Evolutionary conservation across 140 eudicot genomes (phyloP).

Genomic region (Flaveria floridana): DNA sequence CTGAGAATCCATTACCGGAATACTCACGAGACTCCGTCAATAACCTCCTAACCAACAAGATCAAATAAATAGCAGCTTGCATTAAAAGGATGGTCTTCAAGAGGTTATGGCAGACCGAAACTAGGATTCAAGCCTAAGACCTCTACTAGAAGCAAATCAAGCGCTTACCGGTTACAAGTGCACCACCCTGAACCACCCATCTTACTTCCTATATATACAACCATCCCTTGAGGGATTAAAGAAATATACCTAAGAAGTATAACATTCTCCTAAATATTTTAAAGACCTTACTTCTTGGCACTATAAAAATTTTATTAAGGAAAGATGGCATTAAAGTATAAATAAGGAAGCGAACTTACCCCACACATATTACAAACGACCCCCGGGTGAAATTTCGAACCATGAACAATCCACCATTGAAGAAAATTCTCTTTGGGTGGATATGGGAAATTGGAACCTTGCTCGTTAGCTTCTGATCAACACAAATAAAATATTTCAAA

Average conservation of each 20-base stretch:
- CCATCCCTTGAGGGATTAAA: neutral
- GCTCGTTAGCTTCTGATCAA: conserved; percentile 36
- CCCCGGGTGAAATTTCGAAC: conserved; percentile 50
- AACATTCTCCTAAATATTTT: conserved; percentile 5
- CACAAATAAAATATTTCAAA: conserved; percentile 28
- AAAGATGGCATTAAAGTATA: neutral
- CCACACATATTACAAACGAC: conserved; percentile 80
- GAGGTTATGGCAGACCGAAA: too few relatives aligned
- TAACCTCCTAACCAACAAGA: too few relatives aligned
- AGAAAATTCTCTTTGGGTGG: conserved; percentile 43
- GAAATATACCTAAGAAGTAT: neutral
- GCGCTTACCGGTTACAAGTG: too few relatives aligned
- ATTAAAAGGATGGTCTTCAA: too few relatives aligned
- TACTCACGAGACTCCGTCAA: too few relatives aligned
- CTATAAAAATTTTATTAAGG: too few relatives aligned
- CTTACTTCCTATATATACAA: neutral
- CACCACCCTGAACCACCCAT: neutral
- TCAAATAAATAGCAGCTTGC: too few relatives aligned
- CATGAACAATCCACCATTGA: conserved; percentile 54
- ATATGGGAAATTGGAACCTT: conserved; percentile 34
- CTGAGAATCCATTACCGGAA: too few relatives aligned
- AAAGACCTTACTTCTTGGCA: too few relatives aligned
- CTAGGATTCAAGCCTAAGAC: too few relatives aligned
- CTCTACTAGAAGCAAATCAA: too few relatives aligned
- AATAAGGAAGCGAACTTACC: conserved; percentile 38